Base-by-base conservation (phyloP, 768 basidiomycete genomes). In the Hortiboletus flavorubellus region DNA sequence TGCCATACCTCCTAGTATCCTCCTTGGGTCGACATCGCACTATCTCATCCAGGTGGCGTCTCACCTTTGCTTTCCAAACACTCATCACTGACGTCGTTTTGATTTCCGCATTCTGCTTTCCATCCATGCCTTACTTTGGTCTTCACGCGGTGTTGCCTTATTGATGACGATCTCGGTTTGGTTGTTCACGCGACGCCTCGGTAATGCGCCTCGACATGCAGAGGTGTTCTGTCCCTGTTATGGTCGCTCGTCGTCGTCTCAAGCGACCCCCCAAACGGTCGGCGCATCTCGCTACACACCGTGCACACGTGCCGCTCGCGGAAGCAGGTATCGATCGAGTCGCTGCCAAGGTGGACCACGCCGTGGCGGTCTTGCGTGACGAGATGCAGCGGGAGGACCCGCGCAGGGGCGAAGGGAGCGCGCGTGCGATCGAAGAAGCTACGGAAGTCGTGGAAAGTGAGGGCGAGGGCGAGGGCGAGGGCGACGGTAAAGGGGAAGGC, bases 211-310 rank as follows among this genome's bases (percentile, higher is more conserved):
- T 5, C 8, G 53, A 35, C 14, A 14, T 62, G 62, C 68, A 93
- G 79, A 94, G 93, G 73, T 95, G 92, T 58, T 92, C 92, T 15
- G 94, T 96, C 0, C 94, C 95, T 0, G 93, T 97, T 51, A 96
- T 98, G 94, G 93, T 96, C 50, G 92, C 94, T 5, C 91, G 94
- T 50, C 85, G 93, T 49, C 80, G 94, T 12, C 85, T 97, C 69
- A 92, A 91, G 71, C 85, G 92, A 3, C 91, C 93, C 21, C 85
- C 93, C 12, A 83, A 84, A 51, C 87, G 86, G 46, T 81, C 84
- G 4, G 90, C 91, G 0, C 89, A 92, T 69, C 84, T 92, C 33
- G 81, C 90, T 29, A 87, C 86, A 33, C 86, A 93, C 60, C 89
- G 91, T 56, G 80, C 80, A 2, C 89, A 90, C 46, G 88, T 94